Conservation (phyloP, 2,329 filamentous ascomycete genomes). For the Trichoderma koningiopsis region DNA sequence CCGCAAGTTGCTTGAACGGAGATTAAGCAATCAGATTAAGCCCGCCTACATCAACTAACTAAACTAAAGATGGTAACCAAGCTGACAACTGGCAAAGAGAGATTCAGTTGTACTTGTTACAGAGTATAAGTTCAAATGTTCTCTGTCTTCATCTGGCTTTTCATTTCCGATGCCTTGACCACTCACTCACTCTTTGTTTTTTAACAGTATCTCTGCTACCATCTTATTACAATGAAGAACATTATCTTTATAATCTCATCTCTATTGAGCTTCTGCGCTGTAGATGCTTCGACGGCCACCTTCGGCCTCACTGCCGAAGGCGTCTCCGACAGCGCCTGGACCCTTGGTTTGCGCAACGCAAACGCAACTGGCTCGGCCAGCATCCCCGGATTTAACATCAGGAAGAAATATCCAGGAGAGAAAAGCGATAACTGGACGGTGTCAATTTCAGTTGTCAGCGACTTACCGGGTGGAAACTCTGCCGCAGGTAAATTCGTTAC, state of each 20-base stretch:
- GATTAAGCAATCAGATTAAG: background rate
- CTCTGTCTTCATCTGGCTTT: background rate
- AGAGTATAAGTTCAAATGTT: background rate
- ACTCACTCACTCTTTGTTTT: background rate
- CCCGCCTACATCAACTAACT: background rate
- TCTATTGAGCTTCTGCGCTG: background rate
- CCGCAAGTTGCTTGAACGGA: background rate
- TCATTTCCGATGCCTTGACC: background rate
- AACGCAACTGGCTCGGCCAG: background rate
- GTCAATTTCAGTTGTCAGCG: background rate
- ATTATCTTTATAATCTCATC: background rate
- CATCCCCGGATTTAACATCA: background rate
- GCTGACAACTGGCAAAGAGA: background rate
- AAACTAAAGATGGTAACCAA: background rate
- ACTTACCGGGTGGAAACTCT: background rate
- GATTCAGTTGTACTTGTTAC: background rate
- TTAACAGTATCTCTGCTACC: background rate
- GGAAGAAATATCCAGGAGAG: background rate
- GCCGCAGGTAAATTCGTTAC: background rate
- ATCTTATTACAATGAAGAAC: background rate
- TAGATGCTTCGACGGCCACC: background rate
- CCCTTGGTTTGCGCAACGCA: background rate
- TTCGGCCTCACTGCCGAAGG: background rate
- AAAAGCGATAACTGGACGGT: constrained; percentile 4
- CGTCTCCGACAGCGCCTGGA: background rate